Percentiles rank a stretch among this genome's conserved stretches.
Evolutionary conservation across 306 rosid species (phyloP).

Genomic region (Ormosia semicastrata): DNA sequence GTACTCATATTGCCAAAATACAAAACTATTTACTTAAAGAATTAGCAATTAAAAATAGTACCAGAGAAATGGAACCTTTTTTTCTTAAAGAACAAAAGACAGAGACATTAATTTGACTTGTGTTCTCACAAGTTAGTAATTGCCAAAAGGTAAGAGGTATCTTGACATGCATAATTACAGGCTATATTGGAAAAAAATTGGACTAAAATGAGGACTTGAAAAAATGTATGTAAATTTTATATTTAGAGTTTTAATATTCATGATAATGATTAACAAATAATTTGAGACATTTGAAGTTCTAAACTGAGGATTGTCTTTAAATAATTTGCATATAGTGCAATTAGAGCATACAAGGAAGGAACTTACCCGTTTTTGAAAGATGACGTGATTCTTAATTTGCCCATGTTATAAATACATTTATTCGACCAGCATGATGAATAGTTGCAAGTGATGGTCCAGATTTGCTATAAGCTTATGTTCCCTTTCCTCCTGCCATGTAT

Average conservation of each 20-base stretch:
- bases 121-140: no score
- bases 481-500: slow-evolving; percentile 83
- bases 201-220: no score
- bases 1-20: no score
- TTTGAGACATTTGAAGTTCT: slow-evolving; percentile 5
- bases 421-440: slow-evolving; percentile 63
- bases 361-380: slow-evolving; percentile 77
- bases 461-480: slow-evolving; percentile 56
- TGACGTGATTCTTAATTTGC: slow-evolving; percentile 68
- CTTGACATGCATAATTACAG: neutral
- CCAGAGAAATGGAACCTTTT: no score
- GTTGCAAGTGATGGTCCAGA: slow-evolving; percentile 71
- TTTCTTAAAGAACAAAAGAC: no score
- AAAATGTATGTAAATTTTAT: no score
- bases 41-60: no score
- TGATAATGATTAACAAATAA: neutral
- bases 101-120: neutral
- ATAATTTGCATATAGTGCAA: neutral
- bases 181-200: no score
- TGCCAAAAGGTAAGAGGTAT: neutral
- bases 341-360: neutral
- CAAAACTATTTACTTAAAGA: no score
- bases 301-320: neutral
- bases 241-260: neutral
- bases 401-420: slow-evolving; percentile 68